phyloP scores from a whole-genome alignment of 2,329 filamentous ascomycete genomes.

The Shiraia bambusicola region DNA sequence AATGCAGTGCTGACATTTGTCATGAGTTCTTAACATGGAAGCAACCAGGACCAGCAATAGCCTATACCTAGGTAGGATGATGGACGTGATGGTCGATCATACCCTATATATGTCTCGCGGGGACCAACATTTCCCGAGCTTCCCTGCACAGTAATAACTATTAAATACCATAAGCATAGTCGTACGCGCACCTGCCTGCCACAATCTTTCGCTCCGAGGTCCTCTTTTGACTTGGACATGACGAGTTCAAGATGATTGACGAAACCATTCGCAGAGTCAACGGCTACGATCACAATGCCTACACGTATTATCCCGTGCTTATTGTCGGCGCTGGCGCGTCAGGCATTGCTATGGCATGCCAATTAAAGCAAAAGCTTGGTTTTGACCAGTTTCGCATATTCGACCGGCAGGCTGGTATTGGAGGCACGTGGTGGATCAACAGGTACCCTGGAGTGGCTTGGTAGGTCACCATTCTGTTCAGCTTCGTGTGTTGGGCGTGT shows the following conservation, averaged over 20 bases:
- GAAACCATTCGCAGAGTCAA: slow-evolving; percentile 42
- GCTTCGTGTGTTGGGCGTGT: background rate
- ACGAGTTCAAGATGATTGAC: slow-evolving; percentile 23
- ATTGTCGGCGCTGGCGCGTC: slow-evolving; percentile 65
- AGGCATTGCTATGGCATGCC: slow-evolving; percentile 62
- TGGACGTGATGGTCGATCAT: too few species aligned
- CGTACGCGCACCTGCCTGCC: too few species aligned
- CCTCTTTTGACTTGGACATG: too few species aligned
- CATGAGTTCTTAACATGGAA: too few species aligned
- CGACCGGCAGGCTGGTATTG: slow-evolving; percentile 58
- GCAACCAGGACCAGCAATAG: too few species aligned
- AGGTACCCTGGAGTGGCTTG: slow-evolving; percentile 54
- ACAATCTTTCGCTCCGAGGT: too few species aligned
- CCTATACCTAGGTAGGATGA: too few species aligned
- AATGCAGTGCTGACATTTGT: too few species aligned
- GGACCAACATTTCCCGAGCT: too few species aligned
- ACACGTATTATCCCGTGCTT: slow-evolving; percentile 51
- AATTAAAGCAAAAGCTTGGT: slow-evolving; percentile 58
- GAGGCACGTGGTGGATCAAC: slow-evolving; percentile 67
- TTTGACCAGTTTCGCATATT: slow-evolving; percentile 63
- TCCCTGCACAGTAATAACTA: too few species aligned
- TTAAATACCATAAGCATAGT: too few species aligned
- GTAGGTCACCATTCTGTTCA: slow-evolving; percentile 15
- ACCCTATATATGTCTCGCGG: too few species aligned
- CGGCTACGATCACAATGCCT: slow-evolving; percentile 43